phyloP scores from a whole-genome alignment of 1,139 yeast species.

The Kodamaea derodonti region DNA sequence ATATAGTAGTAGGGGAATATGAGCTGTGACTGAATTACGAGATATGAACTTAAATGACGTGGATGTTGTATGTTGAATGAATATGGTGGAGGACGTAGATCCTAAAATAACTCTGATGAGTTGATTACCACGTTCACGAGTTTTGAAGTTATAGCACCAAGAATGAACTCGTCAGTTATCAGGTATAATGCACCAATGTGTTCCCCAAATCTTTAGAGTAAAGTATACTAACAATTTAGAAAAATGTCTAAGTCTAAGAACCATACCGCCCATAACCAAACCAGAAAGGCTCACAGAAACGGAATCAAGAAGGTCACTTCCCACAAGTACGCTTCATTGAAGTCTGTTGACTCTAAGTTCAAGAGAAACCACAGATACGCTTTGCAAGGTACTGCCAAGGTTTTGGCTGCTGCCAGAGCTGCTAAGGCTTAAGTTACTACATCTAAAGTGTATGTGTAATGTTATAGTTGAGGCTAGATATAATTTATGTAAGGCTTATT shows the following conservation, averaged over 20 bases:
- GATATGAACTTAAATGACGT: too few relatives aligned
- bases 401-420: constrained; percentile 77
- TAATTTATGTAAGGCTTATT: not conserved
- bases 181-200: too few relatives aligned
- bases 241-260: constrained; percentile 97
- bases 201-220: too few relatives aligned
- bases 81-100: too few relatives aligned
- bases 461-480: constrained; percentile 1
- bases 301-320: constrained; percentile 99
- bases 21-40: too few relatives aligned
- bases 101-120: too few relatives aligned
- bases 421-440: constrained; percentile 23
- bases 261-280: constrained; percentile 99
- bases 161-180: too few relatives aligned
- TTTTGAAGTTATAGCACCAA: too few relatives aligned
- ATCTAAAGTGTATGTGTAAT: not conserved
- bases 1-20: too few relatives aligned
- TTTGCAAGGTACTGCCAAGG: constrained; percentile 95
- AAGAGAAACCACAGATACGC: constrained; percentile 99
- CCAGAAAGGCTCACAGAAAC: constrained; percentile 99
- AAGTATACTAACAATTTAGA: constrained; percentile 30
- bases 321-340: constrained; percentile 95
- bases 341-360: constrained; percentile 99
- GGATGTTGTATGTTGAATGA: too few relatives aligned
- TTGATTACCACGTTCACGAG: too few relatives aligned